Base-by-base conservation (phyloP, 116 monocot genomes). In the Dioscorea cayenensis region DNA sequence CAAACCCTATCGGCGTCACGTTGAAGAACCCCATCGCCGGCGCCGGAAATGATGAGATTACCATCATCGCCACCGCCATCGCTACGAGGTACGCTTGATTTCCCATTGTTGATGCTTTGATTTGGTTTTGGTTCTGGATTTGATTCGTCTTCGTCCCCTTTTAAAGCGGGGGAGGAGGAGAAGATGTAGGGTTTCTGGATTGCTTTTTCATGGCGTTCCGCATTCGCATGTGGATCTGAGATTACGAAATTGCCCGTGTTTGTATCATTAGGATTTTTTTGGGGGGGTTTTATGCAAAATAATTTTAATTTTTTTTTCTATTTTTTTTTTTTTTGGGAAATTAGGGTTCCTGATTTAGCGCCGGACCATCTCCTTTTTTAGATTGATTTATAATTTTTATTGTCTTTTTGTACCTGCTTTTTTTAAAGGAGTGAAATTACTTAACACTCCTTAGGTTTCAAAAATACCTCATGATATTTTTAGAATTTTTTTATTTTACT, bases 1-100 rank as follows among this genome's bases (percentile, higher is more conserved):
- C 85, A 58, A 95, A 95, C 3, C 87, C 74, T 43, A 92, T 27
- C 22, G 68, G 11, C 21, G 70, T 73, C 62, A 78, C 70, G 65
- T 67, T 55, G 55, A 55, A 55, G 16, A 43, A 16, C 14, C 55
- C n/a, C 55, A n/a, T 18, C 14, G n/a, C 2, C 55, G 55, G 0
- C 19, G 55, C 3, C 19, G 55, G 14, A 11, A 2, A 55, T 14
- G 55, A 55, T 16, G 55, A n/a, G 14, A n/a, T 43, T 8, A 19
- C 55, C 14, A 55, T 55, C 19, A n/a, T n/a, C 19, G 55, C 18
- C 19, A n/a, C 5, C 19, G 55, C 18, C 19, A n/a, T n/a, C 19
- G 55, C 55, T 4, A n/a, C 55, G 2, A 55, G 55, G 55, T 55
- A 18, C 55, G 55, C n/a, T 5, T 5, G 5, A 5, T 18, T 55